Evolutionary conservation across 305 asterid species (phyloP).

Genomic region (Coffea humblotiana): DNA sequence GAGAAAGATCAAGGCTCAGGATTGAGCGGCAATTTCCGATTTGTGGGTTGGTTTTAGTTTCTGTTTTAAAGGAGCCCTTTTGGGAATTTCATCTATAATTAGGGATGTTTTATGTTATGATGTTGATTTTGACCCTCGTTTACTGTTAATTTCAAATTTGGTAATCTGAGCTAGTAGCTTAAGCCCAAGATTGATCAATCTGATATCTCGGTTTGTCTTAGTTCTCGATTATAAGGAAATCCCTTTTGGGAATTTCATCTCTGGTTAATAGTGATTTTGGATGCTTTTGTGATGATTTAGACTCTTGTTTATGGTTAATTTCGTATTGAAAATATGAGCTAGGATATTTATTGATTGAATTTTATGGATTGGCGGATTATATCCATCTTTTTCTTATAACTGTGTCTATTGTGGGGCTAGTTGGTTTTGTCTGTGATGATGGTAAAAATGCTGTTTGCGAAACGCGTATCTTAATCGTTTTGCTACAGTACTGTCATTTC

Average conservation of each 20-base stretch:
- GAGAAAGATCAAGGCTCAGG: slow-evolving; percentile 71
- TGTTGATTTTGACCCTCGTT: not conserved
- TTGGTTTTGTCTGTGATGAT: not conserved
- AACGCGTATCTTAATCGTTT: no score
- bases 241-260: not conserved
- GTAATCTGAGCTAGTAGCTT: not conserved
- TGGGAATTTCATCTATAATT: not conserved
- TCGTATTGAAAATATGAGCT: not conserved
- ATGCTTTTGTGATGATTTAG: not conserved
- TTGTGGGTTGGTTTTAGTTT: slow-evolving; percentile 10
- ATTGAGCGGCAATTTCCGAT: slow-evolving; percentile 34
- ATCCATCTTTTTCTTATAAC: not conserved
- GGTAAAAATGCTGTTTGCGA: not conserved
- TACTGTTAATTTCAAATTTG: not conserved
- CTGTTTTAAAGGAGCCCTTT: not conserved
- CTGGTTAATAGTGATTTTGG: not conserved
- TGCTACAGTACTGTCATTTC: not conserved
- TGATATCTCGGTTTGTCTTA: not conserved
- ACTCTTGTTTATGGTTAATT: not conserved
- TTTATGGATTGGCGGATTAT: not conserved
- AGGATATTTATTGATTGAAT: not conserved
- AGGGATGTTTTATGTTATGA: not conserved
- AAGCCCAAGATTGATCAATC: not conserved
- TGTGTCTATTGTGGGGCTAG: not conserved
- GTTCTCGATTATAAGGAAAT: not conserved